Evolutionary conservation across 1,284 basidiomycete genomes (phyloP).

Genomic region (Thecaphora thlaspeos): DNA sequence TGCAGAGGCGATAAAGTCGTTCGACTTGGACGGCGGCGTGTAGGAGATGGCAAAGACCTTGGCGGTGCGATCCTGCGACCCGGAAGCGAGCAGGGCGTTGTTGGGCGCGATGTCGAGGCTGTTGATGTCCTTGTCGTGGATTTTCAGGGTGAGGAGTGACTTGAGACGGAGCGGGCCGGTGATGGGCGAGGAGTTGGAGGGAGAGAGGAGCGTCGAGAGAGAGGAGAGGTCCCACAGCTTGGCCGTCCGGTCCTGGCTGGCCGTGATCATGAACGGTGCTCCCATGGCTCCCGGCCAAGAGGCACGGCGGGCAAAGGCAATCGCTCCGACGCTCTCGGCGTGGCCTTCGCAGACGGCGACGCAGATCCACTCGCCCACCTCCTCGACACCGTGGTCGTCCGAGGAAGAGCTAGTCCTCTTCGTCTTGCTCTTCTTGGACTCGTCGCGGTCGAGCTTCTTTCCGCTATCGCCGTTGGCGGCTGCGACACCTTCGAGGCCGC

Average conservation of each 20-base stretch:
- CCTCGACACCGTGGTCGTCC: slow-evolving; percentile 46
- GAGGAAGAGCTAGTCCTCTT: background rate
- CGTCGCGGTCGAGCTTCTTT: background rate
- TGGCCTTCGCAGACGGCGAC: slow-evolving; percentile 89
- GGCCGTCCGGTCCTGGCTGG: slow-evolving; percentile 92
- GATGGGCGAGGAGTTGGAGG: background rate
- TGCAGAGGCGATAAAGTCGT: slow-evolving; percentile 29
- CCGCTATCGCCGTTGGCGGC: background rate
- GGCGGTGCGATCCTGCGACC: slow-evolving; percentile 91
- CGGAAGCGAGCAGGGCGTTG: slow-evolving; percentile 82
- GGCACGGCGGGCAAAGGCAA: slow-evolving; percentile 65
- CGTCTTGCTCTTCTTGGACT: background rate
- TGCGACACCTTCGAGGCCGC: background rate
- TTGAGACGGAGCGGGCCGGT: slow-evolving; percentile 61
- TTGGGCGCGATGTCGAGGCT: slow-evolving; percentile 89
- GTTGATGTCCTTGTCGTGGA: slow-evolving; percentile 99
- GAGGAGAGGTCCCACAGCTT: slow-evolving; percentile 85
- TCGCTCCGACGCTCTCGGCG: slow-evolving; percentile 86
- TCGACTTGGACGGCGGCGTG: slow-evolving; percentile 53
- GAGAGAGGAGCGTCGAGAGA: slow-evolving; percentile 15
- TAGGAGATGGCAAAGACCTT: slow-evolving; percentile 83
- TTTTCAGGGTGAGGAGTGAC: slow-evolving; percentile 83
- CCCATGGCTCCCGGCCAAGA: slow-evolving; percentile 5
- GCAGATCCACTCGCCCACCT: slow-evolving; percentile 68
- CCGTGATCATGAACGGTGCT: slow-evolving; percentile 69